Percentiles rank a stretch among this genome's conserved stretches.
These are phyloP conservation scores for Arctostaphylos glauca DNA, from an alignment of 148 eudicot genomes.

Conservation along the genomic window DNA sequence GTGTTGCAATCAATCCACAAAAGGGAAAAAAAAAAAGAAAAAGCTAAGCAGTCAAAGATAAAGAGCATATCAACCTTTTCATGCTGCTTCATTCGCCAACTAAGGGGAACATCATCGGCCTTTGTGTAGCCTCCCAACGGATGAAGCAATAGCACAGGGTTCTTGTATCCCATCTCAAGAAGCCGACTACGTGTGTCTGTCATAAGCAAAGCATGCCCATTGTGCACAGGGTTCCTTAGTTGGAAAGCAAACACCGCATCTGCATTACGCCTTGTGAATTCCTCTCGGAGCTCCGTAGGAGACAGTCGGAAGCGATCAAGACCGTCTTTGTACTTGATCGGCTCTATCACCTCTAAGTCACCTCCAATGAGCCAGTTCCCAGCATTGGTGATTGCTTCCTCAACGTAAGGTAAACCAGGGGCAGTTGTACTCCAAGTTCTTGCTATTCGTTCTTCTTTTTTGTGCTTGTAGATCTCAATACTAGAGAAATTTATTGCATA, in stretches of 20 bases:
- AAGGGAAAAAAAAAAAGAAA: neutral
- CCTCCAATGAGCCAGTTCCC: conserved; percentile 95
- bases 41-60: neutral
- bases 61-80: conserved; percentile 54
- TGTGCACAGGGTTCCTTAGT: conserved; percentile 95
- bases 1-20: neutral
- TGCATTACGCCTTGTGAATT: conserved; percentile 67
- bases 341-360: conserved; percentile 74
- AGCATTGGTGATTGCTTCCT: conserved; percentile 62
- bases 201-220: conserved; percentile 91
- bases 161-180: conserved; percentile 90
- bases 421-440: conserved; percentile 97
- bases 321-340: conserved; percentile 78
- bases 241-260: conserved; percentile 97
- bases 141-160: conserved; percentile 80
- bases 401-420: conserved; percentile 82
- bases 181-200: conserved; percentile 84
- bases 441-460: conserved; percentile 89
- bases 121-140: conserved; percentile 92
- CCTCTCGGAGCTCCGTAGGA: conserved; percentile 68
- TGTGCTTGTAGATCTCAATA: conserved; percentile 92
- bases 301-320: conserved; percentile 77
- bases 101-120: conserved; percentile 90
- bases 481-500: conserved; percentile 30
- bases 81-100: conserved; percentile 95